phyloP scores from a whole-genome alignment of 106 monocot species.

The Apostasia shenzhenica region DNA sequence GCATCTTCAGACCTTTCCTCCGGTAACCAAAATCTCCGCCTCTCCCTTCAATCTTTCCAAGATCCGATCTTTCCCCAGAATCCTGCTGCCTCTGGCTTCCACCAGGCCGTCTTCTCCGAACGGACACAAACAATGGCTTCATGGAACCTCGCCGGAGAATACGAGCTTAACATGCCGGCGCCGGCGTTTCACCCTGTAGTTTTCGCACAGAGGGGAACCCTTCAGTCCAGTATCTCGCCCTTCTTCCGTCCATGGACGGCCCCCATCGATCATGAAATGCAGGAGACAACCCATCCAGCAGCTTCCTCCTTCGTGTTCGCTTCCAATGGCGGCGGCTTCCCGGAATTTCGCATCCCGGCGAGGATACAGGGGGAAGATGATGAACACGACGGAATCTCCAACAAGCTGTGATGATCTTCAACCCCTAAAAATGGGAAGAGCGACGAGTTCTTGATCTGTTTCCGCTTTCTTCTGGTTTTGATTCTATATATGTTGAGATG shows the following conservation, averaged over 20 bases:
- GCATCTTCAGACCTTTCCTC: background rate
- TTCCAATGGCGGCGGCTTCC: too few species aligned
- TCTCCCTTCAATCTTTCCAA: slow-evolving; percentile 71
- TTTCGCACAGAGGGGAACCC: slow-evolving; percentile 75
- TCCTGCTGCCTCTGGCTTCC: slow-evolving; percentile 4
- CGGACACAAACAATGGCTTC: background rate
- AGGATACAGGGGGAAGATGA: too few species aligned
- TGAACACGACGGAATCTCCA: too few species aligned
- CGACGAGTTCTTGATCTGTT: too few species aligned
- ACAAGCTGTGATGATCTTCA: too few species aligned
- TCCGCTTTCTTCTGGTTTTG: too few species aligned
- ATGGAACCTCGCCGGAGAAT: slow-evolving; percentile 14
- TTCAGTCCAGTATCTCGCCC: slow-evolving; percentile 73
- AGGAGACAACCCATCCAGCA: too few species aligned
- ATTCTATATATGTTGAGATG: too few species aligned
- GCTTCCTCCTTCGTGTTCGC: too few species aligned
- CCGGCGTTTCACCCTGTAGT: slow-evolving; percentile 15
- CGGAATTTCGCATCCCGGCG: too few species aligned
- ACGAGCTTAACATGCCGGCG: slow-evolving; percentile 16
- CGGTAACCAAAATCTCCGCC: slow-evolving; percentile 39
- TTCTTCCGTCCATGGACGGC: slow-evolving; percentile 32
- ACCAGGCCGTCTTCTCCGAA: slow-evolving; percentile 11
- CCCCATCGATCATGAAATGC: slow-evolving; percentile 1
- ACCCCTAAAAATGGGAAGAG: too few species aligned
- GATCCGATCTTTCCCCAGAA: slow-evolving; percentile 20